Evolutionary conservation across 2,329 filamentous ascomycete species (phyloP).

Genomic region (Camillea tinctor): DNA sequence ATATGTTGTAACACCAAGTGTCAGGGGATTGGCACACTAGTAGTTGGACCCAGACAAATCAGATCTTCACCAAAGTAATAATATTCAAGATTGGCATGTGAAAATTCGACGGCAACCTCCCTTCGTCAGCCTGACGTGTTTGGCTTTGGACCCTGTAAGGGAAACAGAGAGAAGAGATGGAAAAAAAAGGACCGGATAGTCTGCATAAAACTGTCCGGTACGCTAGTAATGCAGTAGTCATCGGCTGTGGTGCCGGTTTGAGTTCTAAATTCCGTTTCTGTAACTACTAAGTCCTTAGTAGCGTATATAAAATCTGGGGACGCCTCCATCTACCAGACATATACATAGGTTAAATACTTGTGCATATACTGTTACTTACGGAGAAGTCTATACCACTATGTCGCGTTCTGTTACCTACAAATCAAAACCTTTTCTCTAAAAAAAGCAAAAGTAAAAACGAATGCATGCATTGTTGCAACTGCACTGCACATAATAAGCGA

Average conservation of each 20-base stretch:
- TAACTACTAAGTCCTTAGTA: too few species aligned
- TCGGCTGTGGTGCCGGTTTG: not conserved
- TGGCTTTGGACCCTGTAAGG: too few species aligned
- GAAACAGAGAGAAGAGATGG: not conserved
- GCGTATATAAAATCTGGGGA: not conserved
- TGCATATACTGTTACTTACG: too few species aligned
- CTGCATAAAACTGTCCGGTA: not conserved
- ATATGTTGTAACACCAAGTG: not conserved
- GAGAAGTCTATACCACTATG: too few species aligned
- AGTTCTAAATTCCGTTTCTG: not conserved
- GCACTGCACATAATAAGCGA: not conserved
- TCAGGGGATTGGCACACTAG: too few species aligned
- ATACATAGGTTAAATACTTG: too few species aligned
- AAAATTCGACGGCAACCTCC: not conserved
- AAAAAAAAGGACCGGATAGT: not conserved
- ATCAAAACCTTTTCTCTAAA: too few species aligned
- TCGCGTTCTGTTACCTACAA: too few species aligned
- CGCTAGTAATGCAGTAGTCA: not conserved
- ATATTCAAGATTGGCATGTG: not conserved
- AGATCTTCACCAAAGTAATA: not conserved
- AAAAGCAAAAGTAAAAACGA: too few species aligned
- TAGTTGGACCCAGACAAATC: not conserved
- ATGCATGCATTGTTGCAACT: too few species aligned
- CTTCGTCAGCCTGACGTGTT: too few species aligned
- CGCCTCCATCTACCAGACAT: not conserved